Percentiles rank a stretch among this genome's conserved stretches.
phyloP scores from a whole-genome alignment of 768 basidiomycete species.

The Auriscalpium orientale region DNA sequence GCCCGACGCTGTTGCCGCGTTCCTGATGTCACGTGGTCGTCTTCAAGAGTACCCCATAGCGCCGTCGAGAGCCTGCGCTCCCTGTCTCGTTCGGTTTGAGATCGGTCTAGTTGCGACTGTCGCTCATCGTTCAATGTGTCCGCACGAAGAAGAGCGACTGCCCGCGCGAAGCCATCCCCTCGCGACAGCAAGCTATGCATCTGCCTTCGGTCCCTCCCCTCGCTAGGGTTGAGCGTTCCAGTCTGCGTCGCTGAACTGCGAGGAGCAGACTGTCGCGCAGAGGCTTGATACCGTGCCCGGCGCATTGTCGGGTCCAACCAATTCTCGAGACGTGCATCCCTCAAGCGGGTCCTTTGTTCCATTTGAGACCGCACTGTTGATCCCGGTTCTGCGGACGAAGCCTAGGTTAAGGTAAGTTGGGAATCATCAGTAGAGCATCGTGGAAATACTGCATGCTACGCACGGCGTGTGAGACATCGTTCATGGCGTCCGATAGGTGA shows the following conservation, averaged over 20 bases:
- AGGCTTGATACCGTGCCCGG: too few relatives aligned
- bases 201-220: neutral
- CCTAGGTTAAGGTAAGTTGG: too few relatives aligned
- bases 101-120: constrained; percentile 24
- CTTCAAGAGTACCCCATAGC: constrained; percentile 17
- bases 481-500: neutral
- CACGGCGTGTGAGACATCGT: too few relatives aligned
- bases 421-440: too few relatives aligned
- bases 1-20: neutral
- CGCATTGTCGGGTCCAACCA: too few relatives aligned
- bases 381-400: too few relatives aligned
- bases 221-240: neutral
- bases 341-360: too few relatives aligned
- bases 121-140: constrained; percentile 24
- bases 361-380: too few relatives aligned
- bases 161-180: constrained; percentile 23
- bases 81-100: constrained; percentile 17
- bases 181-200: constrained; percentile 1
- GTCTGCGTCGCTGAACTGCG: neutral
- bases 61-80: constrained; percentile 2
- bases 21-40: neutral
- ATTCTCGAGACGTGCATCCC: too few relatives aligned
- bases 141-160: constrained; percentile 26
- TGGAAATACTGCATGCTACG: too few relatives aligned
- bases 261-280: neutral